phyloP scores from a whole-genome alignment of 2,329 filamentous ascomycete species.

The Cladosporium sp. region DNA sequence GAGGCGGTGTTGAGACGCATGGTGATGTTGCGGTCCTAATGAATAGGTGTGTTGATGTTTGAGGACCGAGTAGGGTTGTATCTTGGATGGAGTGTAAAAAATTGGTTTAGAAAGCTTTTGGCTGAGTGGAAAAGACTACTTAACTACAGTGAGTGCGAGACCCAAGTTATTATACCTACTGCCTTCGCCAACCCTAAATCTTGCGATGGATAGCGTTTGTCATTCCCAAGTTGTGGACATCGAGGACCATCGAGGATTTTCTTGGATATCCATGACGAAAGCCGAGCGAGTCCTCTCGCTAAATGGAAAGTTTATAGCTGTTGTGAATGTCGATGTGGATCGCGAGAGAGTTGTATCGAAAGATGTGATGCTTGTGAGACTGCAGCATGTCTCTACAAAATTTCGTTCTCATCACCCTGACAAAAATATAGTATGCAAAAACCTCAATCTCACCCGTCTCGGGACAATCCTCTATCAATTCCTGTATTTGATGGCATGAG shows the following conservation, averaged over 20 bases:
- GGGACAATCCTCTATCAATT: no score
- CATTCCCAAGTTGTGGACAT: neutral
- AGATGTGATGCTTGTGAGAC: no score
- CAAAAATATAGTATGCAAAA: no score
- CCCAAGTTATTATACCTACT: neutral
- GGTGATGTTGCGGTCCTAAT: no score
- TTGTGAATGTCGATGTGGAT: no score
- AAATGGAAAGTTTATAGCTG: constrained; percentile 2
- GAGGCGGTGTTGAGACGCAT: constrained; percentile 7
- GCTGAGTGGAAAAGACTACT: neutral
- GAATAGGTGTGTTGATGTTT: no score
- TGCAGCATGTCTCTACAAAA: no score
- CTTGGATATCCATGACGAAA: constrained; percentile 4
- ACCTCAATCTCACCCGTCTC: no score
- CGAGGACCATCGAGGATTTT: neutral
- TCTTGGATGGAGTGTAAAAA: neutral
- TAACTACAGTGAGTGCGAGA: neutral
- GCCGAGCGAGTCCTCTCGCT: constrained; percentile 4
- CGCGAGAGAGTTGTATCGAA: neutral
- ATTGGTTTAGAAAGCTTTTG: neutral
- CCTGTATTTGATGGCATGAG: no score
- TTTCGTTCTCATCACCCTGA: no score
- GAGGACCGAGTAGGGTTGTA: neutral
- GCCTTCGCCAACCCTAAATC: neutral
- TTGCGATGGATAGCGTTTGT: neutral